phyloP scores from a whole-genome alignment of 1,284 basidiomycete species.

The Heterobasidion irregulare region DNA sequence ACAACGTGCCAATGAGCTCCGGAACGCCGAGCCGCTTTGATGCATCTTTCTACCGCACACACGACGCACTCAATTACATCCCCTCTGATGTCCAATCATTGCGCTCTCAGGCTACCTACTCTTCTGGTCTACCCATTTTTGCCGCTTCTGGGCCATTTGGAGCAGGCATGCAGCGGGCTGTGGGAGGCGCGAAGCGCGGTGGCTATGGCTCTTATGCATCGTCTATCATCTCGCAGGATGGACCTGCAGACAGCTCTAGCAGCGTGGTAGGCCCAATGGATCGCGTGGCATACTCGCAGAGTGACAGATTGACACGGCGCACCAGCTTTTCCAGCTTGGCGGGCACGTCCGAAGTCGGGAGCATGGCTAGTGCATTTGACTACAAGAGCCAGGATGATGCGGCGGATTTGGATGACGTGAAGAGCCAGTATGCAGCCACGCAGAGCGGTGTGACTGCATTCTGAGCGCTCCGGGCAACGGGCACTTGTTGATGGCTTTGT shows the following conservation, averaged over 20 bases:
- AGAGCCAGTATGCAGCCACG: slow-evolving; percentile 75
- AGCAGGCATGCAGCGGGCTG: slow-evolving; percentile 49
- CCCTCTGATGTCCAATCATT: slow-evolving; percentile 92
- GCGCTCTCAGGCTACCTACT: slow-evolving; percentile 89
- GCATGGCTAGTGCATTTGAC: slow-evolving; percentile 59
- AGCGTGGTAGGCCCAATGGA: slow-evolving; percentile 47
- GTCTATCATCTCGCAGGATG: slow-evolving; percentile 88
- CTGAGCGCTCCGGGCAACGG: slow-evolving; percentile 22
- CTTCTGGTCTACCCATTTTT: slow-evolving; percentile 84
- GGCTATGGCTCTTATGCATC: slow-evolving; percentile 82
- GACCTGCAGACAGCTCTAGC: slow-evolving; percentile 49
- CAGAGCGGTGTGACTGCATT: slow-evolving; percentile 80
- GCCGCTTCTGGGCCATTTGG: slow-evolving; percentile 63
- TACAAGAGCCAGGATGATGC: slow-evolving; percentile 83
- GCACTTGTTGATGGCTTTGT: background rate
- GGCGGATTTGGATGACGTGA: slow-evolving; percentile 72
- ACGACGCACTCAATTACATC: slow-evolving; percentile 91
- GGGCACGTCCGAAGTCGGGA: slow-evolving; percentile 70
- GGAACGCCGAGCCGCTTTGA: slow-evolving; percentile 90
- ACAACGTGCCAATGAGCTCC: slow-evolving; percentile 42
- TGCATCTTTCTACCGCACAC: slow-evolving; percentile 89
- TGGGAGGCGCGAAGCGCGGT: slow-evolving; percentile 56
- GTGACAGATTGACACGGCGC: slow-evolving; percentile 56
- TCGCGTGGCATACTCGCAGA: slow-evolving; percentile 76
- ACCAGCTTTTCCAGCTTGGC: slow-evolving; percentile 72